Evolutionary conservation across 2,329 filamentous ascomycete genomes (phyloP).

Genomic region (Fusarium temperatum): DNA sequence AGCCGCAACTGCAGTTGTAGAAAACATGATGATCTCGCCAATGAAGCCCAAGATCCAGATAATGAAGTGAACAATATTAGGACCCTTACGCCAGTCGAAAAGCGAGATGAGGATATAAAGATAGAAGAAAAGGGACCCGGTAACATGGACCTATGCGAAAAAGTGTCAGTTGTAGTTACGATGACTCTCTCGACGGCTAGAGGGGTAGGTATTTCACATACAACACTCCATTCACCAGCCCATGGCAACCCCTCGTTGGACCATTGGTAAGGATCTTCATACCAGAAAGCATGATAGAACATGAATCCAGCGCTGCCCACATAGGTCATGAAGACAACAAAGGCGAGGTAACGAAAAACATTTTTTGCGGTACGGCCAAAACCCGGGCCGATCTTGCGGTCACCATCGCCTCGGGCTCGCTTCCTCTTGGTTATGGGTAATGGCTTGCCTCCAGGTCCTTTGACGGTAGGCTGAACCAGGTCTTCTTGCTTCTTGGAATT

Average conservation of each 20-base stretch:
- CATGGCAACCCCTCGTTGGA: slow-evolving; percentile 64
- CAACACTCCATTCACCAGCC: slow-evolving; percentile 81
- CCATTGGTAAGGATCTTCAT: slow-evolving; percentile 51
- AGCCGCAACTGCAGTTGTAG: slow-evolving; percentile 74
- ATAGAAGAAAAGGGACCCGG: slow-evolving; percentile 87
- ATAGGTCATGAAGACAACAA: slow-evolving; percentile 77
- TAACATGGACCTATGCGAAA: slow-evolving; percentile 76
- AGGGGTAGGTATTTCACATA: slow-evolving; percentile 56
- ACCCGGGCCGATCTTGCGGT: slow-evolving; percentile 57
- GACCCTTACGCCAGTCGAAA: slow-evolving; percentile 82
- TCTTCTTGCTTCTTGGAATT: slow-evolving; percentile 60
- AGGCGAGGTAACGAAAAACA: slow-evolving; percentile 79
- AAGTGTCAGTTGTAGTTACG: slow-evolving; percentile 31
- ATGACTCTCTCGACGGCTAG: neutral
- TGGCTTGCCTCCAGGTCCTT: slow-evolving; percentile 89
- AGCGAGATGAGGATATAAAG: slow-evolving; percentile 86
- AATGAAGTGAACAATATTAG: slow-evolving; percentile 79
- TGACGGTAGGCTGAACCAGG: slow-evolving; percentile 58
- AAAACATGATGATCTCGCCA: slow-evolving; percentile 77
- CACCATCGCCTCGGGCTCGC: slow-evolving; percentile 56
- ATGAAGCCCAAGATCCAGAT: slow-evolving; percentile 80
- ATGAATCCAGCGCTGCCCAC: slow-evolving; percentile 78
- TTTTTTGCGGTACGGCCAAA: slow-evolving; percentile 74
- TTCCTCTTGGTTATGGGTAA: slow-evolving; percentile 74
- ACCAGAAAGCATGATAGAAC: slow-evolving; percentile 74